Evolutionary conservation across 2,329 filamentous ascomycete species (phyloP), one percentile per base, ranked within the genome.

Genomic region (Penicillium sp.): DNA sequence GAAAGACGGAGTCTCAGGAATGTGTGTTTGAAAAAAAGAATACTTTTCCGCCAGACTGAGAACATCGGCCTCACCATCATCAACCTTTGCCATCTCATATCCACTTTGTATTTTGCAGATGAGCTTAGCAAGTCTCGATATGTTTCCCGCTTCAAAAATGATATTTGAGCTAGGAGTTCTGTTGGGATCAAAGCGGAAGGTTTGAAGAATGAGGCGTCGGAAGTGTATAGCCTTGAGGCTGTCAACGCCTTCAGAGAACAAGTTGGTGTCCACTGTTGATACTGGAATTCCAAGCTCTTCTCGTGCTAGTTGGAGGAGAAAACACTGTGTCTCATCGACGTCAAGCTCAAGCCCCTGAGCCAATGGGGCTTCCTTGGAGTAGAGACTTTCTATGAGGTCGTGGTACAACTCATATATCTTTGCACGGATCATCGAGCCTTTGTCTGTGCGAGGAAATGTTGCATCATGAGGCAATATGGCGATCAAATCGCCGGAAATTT

Each of bases 391-490:
- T 21, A 83, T 83, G 5, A 76, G 65, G 0, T 67, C 59, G 0
- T 65, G 69, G 53, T 81, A 82, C 2, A 68, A 62, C 13, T 68
- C 65, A 61, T 82, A 82, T 6, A 80, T 76, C 7, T 77, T 75
- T 5, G 75, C 72, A 4, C 81, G 75, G 29, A 83, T 83, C 52
- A 81, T 73, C 0, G 76, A 81, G 1, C 79, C 78, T 60, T 84
- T 84, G 50, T 83, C 82, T 0, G 81, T 83, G 2, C 70, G 67
- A 0, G 81, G 79, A 44, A 77, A 82, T 0, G 71, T 60, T 0
- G 68, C 60, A 14, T 72, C 71, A 6, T 54, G 54, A 2, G 71
- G 65, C 3, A 79, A 50, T 2, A 72, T 58, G 7, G 63, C 60
- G 21, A 79, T 63, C 66, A 77, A 73, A 21, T 77, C 76, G n/a